Conservation (phyloP, 768 basidiomycete species). For the Phaeotremella skinneri region DNA sequence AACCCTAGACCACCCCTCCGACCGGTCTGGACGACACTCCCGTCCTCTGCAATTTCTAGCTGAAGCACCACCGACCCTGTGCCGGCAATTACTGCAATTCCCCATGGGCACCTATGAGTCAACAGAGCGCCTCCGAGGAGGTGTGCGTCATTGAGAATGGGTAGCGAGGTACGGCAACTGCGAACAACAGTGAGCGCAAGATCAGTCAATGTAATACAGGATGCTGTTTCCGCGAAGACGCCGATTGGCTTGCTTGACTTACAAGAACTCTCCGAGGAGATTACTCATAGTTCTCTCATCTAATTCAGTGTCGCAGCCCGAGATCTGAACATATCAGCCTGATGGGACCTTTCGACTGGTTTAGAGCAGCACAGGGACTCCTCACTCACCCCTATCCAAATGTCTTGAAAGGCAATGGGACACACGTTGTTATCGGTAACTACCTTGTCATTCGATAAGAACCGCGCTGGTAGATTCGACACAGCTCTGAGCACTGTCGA, state of each 20-base stretch:
- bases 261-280: slow-evolving; percentile 28
- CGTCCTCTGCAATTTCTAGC: slow-evolving; percentile 19
- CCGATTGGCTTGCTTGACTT: no score
- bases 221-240: no score
- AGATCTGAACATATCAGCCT: slow-evolving; percentile 21
- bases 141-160: slow-evolving; percentile 76
- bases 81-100: slow-evolving; percentile 72
- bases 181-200: background rate
- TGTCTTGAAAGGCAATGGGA: slow-evolving; percentile 20
- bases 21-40: slow-evolving; percentile 23
- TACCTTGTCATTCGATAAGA: background rate
- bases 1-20: slow-evolving; percentile 40
- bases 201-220: no score
- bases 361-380: background rate
- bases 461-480: slow-evolving; percentile 1
- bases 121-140: slow-evolving; percentile 77
- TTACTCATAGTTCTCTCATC: slow-evolving; percentile 24
- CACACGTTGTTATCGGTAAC: background rate
- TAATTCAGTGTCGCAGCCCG: slow-evolving; percentile 30
- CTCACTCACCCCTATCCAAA: slow-evolving; percentile 34
- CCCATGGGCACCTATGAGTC: slow-evolving; percentile 57
- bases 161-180: slow-evolving; percentile 54
- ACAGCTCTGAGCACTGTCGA: slow-evolving; percentile 29
- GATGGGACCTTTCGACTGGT: background rate
- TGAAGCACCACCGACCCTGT: slow-evolving; percentile 68